phyloP scores from a whole-genome alignment of 495 filamentous ascomycete species.

The Hyaloscypha hepaticicola region DNA sequence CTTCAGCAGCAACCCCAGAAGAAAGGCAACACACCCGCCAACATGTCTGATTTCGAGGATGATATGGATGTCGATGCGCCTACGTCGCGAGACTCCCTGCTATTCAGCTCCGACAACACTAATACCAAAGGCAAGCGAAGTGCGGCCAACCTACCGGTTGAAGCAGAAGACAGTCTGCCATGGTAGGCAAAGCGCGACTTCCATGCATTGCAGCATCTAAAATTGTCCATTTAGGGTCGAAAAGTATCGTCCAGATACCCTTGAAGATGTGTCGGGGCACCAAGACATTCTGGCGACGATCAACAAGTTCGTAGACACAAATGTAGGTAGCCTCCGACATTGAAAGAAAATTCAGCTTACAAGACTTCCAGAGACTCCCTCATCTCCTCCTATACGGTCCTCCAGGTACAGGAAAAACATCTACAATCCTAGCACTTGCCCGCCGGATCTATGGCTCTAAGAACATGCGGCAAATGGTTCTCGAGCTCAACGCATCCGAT shows the following conservation, averaged over 20 bases:
- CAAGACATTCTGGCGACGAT: conserved; percentile 96
- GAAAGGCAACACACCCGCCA: conserved; percentile 22
- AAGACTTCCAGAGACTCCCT: conserved; percentile 62
- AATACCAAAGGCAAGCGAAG: conserved; percentile 79
- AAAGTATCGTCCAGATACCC: conserved; percentile 87
- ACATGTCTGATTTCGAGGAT: conserved; percentile 90
- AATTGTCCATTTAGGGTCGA: conserved; percentile 70
- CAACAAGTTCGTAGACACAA: conserved; percentile 92
- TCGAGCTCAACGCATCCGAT: conserved; percentile 95
- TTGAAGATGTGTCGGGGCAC: conserved; percentile 95
- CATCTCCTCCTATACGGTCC: conserved; percentile 98
- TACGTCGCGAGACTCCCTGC: conserved; percentile 53
- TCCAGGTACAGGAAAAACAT: conserved; percentile 96
- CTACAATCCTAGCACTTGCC: conserved; percentile 87
- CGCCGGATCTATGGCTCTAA: conserved; percentile 87
- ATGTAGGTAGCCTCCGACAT: conserved; percentile 47
- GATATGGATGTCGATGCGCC: conserved; percentile 83
- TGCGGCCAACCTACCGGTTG: conserved; percentile 87
- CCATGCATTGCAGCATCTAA: neutral
- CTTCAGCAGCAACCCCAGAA: neutral
- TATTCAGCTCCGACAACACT: conserved; percentile 63
- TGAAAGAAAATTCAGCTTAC: conserved; percentile 2
- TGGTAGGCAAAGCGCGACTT: conserved; percentile 56
- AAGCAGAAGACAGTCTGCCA: conserved; percentile 90
- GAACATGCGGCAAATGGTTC: conserved; percentile 97